A percentile compares a stretch with the other conserved stretches of the same genome.
Evolutionary conservation across 192 early-diverging fungal species (phyloP).

Genomic region (Spizellomyces sp.): DNA sequence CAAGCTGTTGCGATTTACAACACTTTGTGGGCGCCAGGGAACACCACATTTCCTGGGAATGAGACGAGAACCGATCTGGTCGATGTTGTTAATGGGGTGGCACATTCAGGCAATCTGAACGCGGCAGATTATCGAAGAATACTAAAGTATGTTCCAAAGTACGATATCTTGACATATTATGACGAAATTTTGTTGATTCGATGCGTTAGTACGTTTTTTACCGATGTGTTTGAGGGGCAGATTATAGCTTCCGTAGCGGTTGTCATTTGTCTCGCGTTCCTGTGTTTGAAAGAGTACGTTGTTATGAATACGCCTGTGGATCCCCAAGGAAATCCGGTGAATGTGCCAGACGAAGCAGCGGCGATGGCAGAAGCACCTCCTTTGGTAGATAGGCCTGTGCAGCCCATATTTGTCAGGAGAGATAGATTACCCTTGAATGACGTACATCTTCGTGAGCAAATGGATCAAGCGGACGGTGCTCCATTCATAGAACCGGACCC

Average conservation of each 20-base stretch:
- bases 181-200: too few species aligned
- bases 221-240: slow-evolving; percentile 79
- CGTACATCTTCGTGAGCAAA: not conserved
- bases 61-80: too few species aligned
- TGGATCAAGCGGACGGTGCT: not conserved
- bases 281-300: slow-evolving; percentile 89
- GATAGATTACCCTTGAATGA: slow-evolving; percentile 15
- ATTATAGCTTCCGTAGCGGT: slow-evolving; percentile 76
- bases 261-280: slow-evolving; percentile 75
- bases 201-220: slow-evolving; percentile 34
- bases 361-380: too few species aligned
- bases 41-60: not conserved
- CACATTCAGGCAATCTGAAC: not conserved
- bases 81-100: too few species aligned
- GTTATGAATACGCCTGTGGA: slow-evolving; percentile 64
- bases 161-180: too few species aligned
- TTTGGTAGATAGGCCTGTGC: not conserved
- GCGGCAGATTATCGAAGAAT: not conserved
- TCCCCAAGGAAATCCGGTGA: slow-evolving; percentile 37
- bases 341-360: slow-evolving; percentile 16
- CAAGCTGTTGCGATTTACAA: too few species aligned
- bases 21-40: not conserved
- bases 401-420: slow-evolving; percentile 13
- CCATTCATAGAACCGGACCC: too few species aligned
- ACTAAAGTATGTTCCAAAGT: not conserved